phyloP scores from a whole-genome alignment of 2,329 filamentous ascomycete species.

The Paracoccidioides brasiliensis region DNA sequence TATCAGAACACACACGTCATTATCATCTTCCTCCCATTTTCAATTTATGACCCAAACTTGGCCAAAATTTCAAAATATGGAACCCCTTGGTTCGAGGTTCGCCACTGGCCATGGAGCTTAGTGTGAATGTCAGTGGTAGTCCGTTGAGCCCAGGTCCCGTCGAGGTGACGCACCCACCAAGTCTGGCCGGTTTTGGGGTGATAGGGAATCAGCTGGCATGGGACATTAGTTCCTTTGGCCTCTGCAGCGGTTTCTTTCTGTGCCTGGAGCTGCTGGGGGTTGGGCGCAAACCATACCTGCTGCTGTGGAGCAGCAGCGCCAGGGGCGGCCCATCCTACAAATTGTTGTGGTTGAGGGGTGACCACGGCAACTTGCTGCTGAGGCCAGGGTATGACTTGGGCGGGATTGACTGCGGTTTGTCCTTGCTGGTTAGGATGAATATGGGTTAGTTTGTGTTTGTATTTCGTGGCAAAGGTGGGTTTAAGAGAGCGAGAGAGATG shows the following conservation, averaged over 20 bases:
- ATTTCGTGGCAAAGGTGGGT: background rate
- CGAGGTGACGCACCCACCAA: conserved; percentile 25
- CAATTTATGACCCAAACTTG: background rate
- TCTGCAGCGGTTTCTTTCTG: conserved; percentile 18
- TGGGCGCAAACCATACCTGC: conserved; percentile 11
- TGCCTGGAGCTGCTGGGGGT: conserved; percentile 17
- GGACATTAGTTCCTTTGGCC: conserved; percentile 12
- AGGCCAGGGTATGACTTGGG: background rate
- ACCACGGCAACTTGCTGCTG: background rate
- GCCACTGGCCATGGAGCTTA: conserved; percentile 19
- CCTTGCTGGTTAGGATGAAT: background rate
- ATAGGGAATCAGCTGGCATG: conserved; percentile 20
- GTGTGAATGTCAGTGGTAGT: conserved; percentile 19
- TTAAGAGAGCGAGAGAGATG: background rate
- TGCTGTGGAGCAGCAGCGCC: background rate
- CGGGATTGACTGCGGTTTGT: background rate
- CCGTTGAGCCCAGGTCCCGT: conserved; percentile 22
- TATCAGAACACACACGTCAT: background rate
- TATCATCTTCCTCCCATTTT: background rate
- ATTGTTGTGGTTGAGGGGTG: background rate
- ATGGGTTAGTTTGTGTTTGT: background rate
- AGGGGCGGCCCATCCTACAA: background rate
- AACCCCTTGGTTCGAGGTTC: background rate
- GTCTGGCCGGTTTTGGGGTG: conserved; percentile 18
- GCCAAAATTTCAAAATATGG: background rate